phyloP scores from a whole-genome alignment of 345 rosid species.

The Microcos paniculata region DNA sequence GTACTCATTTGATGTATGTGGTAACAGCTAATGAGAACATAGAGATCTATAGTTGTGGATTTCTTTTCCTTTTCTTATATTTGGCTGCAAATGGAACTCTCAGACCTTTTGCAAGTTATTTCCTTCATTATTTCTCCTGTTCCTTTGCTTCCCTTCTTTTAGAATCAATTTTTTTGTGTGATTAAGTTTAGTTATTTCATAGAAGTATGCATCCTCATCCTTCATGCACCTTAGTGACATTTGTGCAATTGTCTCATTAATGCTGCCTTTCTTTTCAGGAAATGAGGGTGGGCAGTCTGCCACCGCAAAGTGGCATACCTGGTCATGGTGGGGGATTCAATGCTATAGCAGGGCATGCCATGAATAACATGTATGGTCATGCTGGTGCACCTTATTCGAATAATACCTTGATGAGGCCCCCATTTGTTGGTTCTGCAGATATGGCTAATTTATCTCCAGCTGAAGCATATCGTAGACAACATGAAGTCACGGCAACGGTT shows the following conservation, averaged over 20 bases:
- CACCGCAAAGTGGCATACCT: constrained; percentile 45
- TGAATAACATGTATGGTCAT: constrained; percentile 50
- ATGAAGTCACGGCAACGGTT: constrained; percentile 88
- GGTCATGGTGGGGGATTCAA: constrained; percentile 48
- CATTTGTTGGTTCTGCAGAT: constrained; percentile 49
- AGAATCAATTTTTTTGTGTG: neutral
- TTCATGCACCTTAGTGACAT: neutral
- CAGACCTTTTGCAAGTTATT: neutral
- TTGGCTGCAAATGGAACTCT: neutral
- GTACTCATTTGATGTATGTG: neutral
- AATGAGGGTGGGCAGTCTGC: constrained; percentile 41
- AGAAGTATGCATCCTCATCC: neutral
- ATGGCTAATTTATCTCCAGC: constrained; percentile 52
- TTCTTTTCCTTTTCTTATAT: neutral
- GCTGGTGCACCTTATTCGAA: constrained; percentile 50
- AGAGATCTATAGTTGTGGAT: neutral
- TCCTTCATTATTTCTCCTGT: neutral
- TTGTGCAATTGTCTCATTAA: neutral
- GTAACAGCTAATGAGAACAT: neutral
- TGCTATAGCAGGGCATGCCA: constrained; percentile 43
- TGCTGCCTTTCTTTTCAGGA: constrained; percentile 44
- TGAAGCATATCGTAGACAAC: constrained; percentile 73
- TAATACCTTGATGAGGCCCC: constrained; percentile 45
- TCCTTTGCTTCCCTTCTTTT: neutral
- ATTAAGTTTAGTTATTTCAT: neutral